Conservation (phyloP, 139 green algal genomes). For the Edaphochlamys debaryana region DNA sequence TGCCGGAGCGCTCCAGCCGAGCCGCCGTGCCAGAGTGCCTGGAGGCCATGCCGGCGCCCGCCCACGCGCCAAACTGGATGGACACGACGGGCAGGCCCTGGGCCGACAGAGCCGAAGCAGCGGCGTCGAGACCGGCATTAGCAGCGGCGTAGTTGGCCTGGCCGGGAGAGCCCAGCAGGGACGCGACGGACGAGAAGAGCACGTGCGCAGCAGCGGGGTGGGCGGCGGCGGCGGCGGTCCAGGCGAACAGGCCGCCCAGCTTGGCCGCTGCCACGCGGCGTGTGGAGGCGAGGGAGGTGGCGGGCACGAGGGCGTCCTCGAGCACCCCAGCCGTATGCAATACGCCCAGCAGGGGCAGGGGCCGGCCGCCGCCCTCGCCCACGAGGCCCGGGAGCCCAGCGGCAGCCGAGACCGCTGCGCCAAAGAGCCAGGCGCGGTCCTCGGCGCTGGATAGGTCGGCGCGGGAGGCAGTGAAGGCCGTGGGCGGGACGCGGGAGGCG, state of each 20-base stretch:
- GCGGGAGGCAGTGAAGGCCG: constrained; percentile 43
- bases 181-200: constrained; percentile 85
- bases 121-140: constrained; percentile 77
- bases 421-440: constrained; percentile 27
- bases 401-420: not conserved
- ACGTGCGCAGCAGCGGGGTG: constrained; percentile 49
- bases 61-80: constrained; percentile 44
- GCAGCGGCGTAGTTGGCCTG: constrained; percentile 86
- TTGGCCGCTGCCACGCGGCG: constrained; percentile 67
- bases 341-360: constrained; percentile 46
- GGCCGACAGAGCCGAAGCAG: not conserved
- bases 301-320: constrained; percentile 48
- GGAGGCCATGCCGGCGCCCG: constrained; percentile 40
- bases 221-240: not conserved
- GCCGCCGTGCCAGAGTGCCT: constrained; percentile 13
- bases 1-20: constrained; percentile 59
- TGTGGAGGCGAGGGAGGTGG: constrained; percentile 6
- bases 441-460: constrained; percentile 35
- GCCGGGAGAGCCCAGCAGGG: constrained; percentile 82
- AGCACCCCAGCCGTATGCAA: constrained; percentile 63
- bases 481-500: not conserved
- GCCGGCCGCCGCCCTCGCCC: not conserved
- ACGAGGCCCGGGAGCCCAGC: not conserved
- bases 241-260: constrained; percentile 11
- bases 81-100: constrained; percentile 34